phyloP scores from a whole-genome alignment of 2,329 filamentous ascomycete species.

The Tolypocladium guangdongense region DNA sequence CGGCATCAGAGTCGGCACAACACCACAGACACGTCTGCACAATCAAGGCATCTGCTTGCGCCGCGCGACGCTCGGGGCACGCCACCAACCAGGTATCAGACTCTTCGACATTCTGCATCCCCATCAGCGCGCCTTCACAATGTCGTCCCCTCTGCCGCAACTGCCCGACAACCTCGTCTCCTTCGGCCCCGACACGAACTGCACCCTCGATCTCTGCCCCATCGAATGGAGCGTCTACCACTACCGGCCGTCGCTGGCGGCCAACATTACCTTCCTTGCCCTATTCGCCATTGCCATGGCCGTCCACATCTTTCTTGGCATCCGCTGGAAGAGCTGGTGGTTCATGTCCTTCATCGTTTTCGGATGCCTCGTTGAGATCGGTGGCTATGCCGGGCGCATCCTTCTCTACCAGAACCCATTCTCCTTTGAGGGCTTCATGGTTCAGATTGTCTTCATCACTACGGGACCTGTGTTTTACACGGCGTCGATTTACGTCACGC shows the following conservation, averaged over 20 bases:
- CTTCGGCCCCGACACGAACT: slow-evolving; percentile 33
- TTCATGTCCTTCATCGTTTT: slow-evolving; percentile 37
- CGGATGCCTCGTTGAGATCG: slow-evolving; percentile 44
- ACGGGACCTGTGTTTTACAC: slow-evolving; percentile 31
- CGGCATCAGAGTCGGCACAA: neutral
- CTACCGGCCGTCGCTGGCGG: slow-evolving; percentile 29
- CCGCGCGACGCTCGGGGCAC: neutral
- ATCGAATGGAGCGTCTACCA: slow-evolving; percentile 27
- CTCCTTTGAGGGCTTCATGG: slow-evolving; percentile 44
- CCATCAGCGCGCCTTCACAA: neutral
- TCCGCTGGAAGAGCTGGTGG: slow-evolving; percentile 27
- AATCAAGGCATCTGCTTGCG: neutral
- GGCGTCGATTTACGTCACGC: slow-evolving; percentile 54
- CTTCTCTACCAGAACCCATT: slow-evolving; percentile 46
- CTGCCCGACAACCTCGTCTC: slow-evolving; percentile 3
- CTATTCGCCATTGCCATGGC: slow-evolving; percentile 31
- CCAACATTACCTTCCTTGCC: slow-evolving; percentile 33
- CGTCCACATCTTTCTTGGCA: slow-evolving; percentile 26
- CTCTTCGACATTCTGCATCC: neutral
- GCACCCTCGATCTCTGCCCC: slow-evolving; percentile 34
- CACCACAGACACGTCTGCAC: neutral
- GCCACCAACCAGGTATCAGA: neutral
- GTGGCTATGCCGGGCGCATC: slow-evolving; percentile 50
- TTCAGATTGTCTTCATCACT: slow-evolving; percentile 45
- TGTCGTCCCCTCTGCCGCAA: neutral